These are phyloP conservation scores for Phymatotrichopsis omnivora DNA, from an alignment of 2,329 filamentous ascomycete genomes.

Conservation along the genomic window DNA sequence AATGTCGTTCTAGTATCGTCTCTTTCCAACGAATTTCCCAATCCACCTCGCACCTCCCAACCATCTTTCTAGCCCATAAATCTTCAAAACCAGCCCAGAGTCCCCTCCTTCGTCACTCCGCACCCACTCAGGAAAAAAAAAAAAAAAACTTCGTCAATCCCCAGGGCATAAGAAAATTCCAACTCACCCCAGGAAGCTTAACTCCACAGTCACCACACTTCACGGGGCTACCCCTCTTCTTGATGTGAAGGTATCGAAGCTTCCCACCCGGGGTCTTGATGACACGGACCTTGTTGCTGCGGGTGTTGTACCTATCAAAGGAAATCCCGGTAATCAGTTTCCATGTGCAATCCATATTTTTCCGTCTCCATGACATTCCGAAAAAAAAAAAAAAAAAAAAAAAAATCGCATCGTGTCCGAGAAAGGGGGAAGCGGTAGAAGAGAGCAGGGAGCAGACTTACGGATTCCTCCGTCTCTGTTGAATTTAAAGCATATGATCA, in stretches of 20 bases:
- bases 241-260: slow-evolving; percentile 95
- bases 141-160: slow-evolving; percentile 5
- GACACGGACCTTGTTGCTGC: slow-evolving; percentile 91
- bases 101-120: no score
- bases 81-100: background rate
- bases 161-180: slow-evolving; percentile 13
- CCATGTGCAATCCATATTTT: background rate
- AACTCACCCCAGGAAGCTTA: slow-evolving; percentile 96
- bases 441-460: no score
- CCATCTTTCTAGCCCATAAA: slow-evolving; percentile 1
- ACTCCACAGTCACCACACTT: slow-evolving; percentile 99
- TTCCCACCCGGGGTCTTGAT: slow-evolving; percentile 95
- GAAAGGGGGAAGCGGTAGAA: no score
- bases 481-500: no score
- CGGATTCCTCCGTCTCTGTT: slow-evolving; percentile 47
- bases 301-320: slow-evolving; percentile 81
- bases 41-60: background rate
- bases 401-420: no score
- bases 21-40: no score
- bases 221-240: slow-evolving; percentile 96
- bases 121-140: no score
- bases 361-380: background rate
- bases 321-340: background rate
- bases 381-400: no score
- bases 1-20: background rate